These are phyloP conservation scores for Talinum fruticosum DNA, from an alignment of 148 eudicot species.

Conservation along the genomic window DNA sequence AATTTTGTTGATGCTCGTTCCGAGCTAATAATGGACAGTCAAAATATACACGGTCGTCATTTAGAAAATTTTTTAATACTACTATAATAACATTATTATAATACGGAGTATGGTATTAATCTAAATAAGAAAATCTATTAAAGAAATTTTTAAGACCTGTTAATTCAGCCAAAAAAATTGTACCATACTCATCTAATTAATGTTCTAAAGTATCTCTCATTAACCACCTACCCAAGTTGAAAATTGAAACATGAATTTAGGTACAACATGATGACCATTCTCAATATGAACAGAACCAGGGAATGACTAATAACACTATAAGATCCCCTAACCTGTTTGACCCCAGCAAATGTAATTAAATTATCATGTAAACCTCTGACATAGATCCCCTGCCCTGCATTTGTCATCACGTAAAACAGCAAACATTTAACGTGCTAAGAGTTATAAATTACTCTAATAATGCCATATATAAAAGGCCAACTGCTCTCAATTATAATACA, in stretches of 20 bases:
- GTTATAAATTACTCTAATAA: not conserved
- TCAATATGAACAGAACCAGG: not conserved
- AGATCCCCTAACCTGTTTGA: constrained; percentile 19
- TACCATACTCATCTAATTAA: not conserved
- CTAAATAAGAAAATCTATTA: no score
- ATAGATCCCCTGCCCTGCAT: constrained; percentile 1
- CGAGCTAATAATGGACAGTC: no score
- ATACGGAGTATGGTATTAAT: no score
- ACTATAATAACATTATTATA: no score
- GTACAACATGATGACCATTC: not conserved
- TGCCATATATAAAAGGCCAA: constrained; percentile 10
- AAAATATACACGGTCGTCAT: no score
- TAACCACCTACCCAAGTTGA: no score
- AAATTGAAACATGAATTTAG: not conserved
- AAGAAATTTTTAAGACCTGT: no score
- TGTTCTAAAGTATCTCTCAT: no score
- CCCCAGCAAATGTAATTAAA: constrained; percentile 14
- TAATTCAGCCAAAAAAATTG: no score
- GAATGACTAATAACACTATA: not conserved
- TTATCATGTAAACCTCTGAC: constrained; percentile 5
- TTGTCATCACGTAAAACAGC: constrained; percentile 15
- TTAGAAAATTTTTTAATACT: no score
- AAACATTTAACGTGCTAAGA: constrained; percentile 10
- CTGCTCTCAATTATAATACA: not conserved
- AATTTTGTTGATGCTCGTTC: no score